Conservation (phyloP, 177 flowering plant genomes). For the Telopea speciosissima region DNA sequence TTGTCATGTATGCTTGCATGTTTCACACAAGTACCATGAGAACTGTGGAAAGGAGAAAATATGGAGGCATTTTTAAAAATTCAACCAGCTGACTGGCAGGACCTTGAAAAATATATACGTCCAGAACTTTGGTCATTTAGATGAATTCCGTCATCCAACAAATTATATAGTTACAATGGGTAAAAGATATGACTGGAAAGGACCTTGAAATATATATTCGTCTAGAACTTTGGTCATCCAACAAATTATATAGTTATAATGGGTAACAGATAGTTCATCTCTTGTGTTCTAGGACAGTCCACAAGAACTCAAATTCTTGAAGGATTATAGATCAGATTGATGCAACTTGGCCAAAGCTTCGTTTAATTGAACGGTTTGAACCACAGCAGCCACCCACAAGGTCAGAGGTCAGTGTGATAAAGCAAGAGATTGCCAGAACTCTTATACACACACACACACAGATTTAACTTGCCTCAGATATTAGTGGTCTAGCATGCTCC, state of each 20-base stretch:
- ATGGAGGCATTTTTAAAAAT: too few relatives aligned
- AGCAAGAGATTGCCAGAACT: background rate
- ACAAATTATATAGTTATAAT: background rate
- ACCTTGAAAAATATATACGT: background rate
- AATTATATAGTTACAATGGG: background rate
- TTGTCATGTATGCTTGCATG: background rate
- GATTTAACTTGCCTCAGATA: conserved; percentile 47
- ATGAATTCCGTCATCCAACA: too few relatives aligned
- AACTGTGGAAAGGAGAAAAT: background rate
- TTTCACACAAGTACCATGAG: background rate
- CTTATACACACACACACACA: background rate
- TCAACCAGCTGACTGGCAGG: background rate
- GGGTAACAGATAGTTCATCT: background rate
- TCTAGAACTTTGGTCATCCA: background rate
- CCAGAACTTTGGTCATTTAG: background rate
- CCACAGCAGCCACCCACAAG: background rate
- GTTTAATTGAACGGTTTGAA: background rate
- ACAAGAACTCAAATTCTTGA: background rate
- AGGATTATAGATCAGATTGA: background rate
- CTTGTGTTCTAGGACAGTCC: background rate
- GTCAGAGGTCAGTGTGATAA: background rate
- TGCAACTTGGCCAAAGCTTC: background rate
- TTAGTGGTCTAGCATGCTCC: conserved; percentile 75
- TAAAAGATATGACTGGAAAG: background rate
- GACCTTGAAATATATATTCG: background rate